phyloP scores from a whole-genome alignment of 2,329 filamentous ascomycete genomes.

The Stachybotrys chartarum region DNA sequence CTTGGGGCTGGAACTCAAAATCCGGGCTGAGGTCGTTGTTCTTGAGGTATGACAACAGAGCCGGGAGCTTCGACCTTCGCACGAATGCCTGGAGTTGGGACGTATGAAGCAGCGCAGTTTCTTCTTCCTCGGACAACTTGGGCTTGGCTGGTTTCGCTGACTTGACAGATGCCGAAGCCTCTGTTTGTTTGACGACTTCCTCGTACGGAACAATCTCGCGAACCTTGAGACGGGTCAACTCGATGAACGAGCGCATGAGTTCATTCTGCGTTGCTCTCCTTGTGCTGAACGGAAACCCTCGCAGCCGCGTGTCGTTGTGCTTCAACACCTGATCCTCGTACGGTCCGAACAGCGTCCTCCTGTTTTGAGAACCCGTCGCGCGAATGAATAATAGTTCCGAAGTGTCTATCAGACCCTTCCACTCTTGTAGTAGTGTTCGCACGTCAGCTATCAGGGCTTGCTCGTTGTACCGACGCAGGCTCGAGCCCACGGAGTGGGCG shows the following conservation, averaged over 20 bases:
- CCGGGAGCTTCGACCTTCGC: slow-evolving; percentile 82
- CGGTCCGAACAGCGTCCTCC: slow-evolving; percentile 80
- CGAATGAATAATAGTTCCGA: slow-evolving; percentile 83
- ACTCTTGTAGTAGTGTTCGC: slow-evolving; percentile 69
- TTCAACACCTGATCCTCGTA: slow-evolving; percentile 83
- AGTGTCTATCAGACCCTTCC: slow-evolving; percentile 78
- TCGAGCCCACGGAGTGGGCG: slow-evolving; percentile 89
- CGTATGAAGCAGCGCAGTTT: slow-evolving; percentile 75
- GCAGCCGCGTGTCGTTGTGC: slow-evolving; percentile 69
- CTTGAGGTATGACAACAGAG: slow-evolving; percentile 74
- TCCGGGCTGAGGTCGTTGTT: slow-evolving; percentile 64
- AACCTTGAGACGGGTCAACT: slow-evolving; percentile 85
- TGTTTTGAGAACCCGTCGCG: slow-evolving; percentile 80
- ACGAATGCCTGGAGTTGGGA: slow-evolving; percentile 83
- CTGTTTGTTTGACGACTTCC: slow-evolving; percentile 35
- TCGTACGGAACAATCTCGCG: slow-evolving; percentile 66
- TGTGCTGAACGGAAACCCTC: slow-evolving; percentile 90
- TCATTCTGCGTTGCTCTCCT: slow-evolving; percentile 87
- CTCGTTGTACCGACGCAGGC: slow-evolving; percentile 88
- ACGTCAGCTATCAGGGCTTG: slow-evolving; percentile 85
- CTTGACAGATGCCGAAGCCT: slow-evolving; percentile 20
- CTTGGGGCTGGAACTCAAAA: slow-evolving; percentile 68
- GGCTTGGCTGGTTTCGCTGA: slow-evolving; percentile 37
- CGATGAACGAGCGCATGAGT: slow-evolving; percentile 88
- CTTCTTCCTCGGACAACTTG: slow-evolving; percentile 75